A percentile compares a stretch with the other conserved stretches of the same genome.
Evolutionary conservation across 495 filamentous ascomycete genomes (phyloP).

Genomic region (Platismatia glauca): DNA sequence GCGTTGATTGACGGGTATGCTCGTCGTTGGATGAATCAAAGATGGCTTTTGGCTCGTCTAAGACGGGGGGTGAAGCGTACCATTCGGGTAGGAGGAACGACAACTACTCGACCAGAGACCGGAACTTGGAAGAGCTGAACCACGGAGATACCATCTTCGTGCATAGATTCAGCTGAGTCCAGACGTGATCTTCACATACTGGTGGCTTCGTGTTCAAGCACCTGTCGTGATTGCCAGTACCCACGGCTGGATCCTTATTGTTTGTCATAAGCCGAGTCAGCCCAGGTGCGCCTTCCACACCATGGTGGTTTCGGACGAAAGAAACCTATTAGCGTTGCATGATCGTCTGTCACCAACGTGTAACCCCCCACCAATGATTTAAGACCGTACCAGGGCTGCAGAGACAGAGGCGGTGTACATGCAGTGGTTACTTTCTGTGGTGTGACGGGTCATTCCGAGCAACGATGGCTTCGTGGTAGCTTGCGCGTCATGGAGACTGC

Average conservation of each 20-base stretch:
- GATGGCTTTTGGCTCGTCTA: neutral
- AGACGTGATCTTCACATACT: neutral
- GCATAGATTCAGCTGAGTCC: neutral
- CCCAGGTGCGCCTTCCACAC: no score
- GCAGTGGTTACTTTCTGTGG: neutral
- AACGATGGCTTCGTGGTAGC: neutral
- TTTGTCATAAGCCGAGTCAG: no score
- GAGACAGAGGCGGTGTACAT: neutral
- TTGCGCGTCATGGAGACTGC: no score
- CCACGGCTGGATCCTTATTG: no score
- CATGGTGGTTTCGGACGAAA: no score
- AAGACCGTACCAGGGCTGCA: neutral
- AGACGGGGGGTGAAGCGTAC: neutral
- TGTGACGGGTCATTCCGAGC: neutral
- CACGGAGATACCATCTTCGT: neutral
- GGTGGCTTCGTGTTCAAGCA: neutral
- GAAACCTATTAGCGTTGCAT: no score
- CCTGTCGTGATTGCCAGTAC: neutral
- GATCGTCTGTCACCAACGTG: neutral
- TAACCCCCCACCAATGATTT: neutral
- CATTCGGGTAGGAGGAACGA: neutral
- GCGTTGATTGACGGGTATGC: neutral
- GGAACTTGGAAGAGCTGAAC: neutral
- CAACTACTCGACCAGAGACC: neutral
- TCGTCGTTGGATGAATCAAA: neutral